These are phyloP conservation scores for Melastoma malabathricum DNA, from an alignment of 345 rosid genomes.

Conservation along the genomic window DNA sequence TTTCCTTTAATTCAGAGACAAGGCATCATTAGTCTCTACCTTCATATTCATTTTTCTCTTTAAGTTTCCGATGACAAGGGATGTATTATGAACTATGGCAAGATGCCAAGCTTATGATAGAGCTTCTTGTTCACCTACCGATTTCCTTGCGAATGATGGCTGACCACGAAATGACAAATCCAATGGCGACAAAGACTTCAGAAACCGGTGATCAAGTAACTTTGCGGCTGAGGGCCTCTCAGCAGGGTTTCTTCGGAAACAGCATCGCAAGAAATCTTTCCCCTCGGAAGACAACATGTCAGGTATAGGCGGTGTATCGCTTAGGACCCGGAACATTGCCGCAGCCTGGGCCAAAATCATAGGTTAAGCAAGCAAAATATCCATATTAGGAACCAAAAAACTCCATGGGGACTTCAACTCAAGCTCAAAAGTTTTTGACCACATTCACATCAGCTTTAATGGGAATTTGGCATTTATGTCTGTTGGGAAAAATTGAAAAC, in stretches of 20 bases:
- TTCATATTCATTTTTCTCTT: too few relatives aligned
- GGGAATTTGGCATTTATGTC: too few relatives aligned
- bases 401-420: background rate
- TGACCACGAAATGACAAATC: slow-evolving; percentile 25
- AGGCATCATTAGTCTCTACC: too few relatives aligned
- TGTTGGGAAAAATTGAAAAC: too few relatives aligned
- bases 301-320: slow-evolving; percentile 62
- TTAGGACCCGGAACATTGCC: slow-evolving; percentile 82
- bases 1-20: too few relatives aligned
- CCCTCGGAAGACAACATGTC: slow-evolving; percentile 61
- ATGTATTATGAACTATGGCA: too few relatives aligned
- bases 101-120: too few relatives aligned
- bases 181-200: slow-evolving; percentile 28
- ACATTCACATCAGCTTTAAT: too few relatives aligned
- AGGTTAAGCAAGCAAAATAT: background rate
- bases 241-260: slow-evolving; percentile 83
- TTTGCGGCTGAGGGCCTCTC: slow-evolving; percentile 58
- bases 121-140: slow-evolving; percentile 20
- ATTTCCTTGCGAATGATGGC: slow-evolving; percentile 25
- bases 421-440: too few relatives aligned
- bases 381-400: too few relatives aligned
- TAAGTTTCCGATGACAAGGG: too few relatives aligned
- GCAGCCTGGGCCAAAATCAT: slow-evolving; percentile 44
- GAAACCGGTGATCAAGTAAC: slow-evolving; percentile 60
- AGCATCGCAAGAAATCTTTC: slow-evolving; percentile 64